phyloP scores from a whole-genome alignment of 2,329 filamentous ascomycete genomes.

The Macrophomina tecta region DNA sequence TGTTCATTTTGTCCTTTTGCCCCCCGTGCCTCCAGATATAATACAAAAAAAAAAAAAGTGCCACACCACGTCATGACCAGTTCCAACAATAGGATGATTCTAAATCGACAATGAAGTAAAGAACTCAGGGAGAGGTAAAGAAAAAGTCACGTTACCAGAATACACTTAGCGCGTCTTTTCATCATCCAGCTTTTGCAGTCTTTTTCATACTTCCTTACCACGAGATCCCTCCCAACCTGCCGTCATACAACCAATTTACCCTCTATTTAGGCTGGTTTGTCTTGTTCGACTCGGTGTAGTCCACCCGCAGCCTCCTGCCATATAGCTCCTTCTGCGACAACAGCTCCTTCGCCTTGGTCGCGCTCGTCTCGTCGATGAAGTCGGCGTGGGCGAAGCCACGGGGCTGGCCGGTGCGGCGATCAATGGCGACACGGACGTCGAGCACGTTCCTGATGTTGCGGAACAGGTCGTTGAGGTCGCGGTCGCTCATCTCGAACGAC shows the following conservation, averaged over 20 bases:
- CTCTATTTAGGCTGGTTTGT: too few species aligned
- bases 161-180: too few species aligned
- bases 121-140: not conserved
- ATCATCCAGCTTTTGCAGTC: too few species aligned
- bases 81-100: not conserved
- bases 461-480: conserved; percentile 81
- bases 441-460: conserved; percentile 70
- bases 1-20: not conserved
- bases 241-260: too few species aligned
- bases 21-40: not conserved
- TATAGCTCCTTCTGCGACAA: conserved; percentile 67
- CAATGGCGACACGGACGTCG: conserved; percentile 82
- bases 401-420: conserved; percentile 78
- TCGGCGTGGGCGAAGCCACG: conserved; percentile 86
- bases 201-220: too few species aligned
- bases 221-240: too few species aligned
- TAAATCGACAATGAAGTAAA: not conserved
- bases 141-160: not conserved
- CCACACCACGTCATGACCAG: not conserved
- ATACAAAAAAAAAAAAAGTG: not conserved
- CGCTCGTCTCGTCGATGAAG: conserved; percentile 72
- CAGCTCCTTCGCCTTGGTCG: conserved; percentile 63
- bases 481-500: conserved; percentile 83
- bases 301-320: conserved; percentile 68
- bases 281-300: conserved; percentile 60